These are phyloP conservation scores for Fusarium guadeloupense DNA, from an alignment of 2,329 filamentous ascomycete species.

Conservation along the genomic window DNA sequence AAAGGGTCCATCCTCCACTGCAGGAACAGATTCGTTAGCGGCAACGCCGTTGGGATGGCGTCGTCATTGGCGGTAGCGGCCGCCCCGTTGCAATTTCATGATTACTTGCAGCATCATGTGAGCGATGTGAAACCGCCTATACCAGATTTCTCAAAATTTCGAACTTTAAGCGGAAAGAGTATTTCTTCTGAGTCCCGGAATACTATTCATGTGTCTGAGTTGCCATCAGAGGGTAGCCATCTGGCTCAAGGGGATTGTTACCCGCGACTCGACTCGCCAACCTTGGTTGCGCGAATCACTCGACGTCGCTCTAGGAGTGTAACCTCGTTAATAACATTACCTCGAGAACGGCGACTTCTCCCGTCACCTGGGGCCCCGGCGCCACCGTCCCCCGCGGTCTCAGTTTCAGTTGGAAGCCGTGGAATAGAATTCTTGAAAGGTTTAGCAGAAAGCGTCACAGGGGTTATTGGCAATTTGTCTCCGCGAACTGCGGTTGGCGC, in stretches of 20 bases:
- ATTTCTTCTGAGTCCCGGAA: constrained; percentile 42
- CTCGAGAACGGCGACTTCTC: constrained; percentile 11
- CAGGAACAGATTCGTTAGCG: constrained; percentile 32
- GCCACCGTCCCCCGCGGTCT: constrained; percentile 20
- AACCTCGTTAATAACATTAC: constrained; percentile 21
- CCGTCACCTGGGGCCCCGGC: constrained; percentile 8
- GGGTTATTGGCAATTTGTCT: constrained; percentile 34
- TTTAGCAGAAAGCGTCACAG: constrained; percentile 28
- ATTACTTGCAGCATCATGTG: constrained; percentile 20
- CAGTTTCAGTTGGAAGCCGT: constrained; percentile 32
- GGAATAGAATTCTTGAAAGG: constrained; percentile 32
- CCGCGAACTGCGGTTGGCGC: constrained; percentile 33
- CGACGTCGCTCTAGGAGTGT: constrained; percentile 43
- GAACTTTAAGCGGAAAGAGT: constrained; percentile 49
- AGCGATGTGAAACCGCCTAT: constrained; percentile 29
- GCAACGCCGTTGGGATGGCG: constrained; percentile 22
- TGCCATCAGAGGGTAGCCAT: constrained; percentile 17
- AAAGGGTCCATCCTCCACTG: constrained; percentile 31
- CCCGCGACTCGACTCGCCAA: constrained; percentile 39
- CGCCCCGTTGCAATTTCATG: constrained; percentile 26
- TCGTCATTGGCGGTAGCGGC: constrained; percentile 18
- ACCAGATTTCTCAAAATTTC: constrained; percentile 45
- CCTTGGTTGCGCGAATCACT: constrained; percentile 9
- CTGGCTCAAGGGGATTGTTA: constrained; percentile 36
- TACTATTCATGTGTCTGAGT: constrained; percentile 44